phyloP scores from a whole-genome alignment of 345 rosid species.

The Bruguiera sexangula region DNA sequence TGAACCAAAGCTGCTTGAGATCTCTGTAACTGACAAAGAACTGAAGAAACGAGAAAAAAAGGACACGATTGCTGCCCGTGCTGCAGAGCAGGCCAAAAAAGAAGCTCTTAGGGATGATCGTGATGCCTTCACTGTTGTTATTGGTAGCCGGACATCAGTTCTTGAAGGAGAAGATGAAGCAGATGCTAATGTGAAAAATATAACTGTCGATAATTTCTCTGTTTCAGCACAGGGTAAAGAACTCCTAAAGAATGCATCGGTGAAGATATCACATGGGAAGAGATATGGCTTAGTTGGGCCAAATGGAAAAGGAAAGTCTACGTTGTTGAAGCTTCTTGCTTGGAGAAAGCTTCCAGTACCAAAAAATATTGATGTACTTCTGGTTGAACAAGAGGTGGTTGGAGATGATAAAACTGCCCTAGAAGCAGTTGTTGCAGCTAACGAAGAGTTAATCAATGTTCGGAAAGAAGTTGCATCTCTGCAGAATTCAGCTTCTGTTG shows the following conservation, averaged over 20 bases:
- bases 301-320: conserved; percentile 95
- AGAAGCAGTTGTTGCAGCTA: conserved; percentile 86
- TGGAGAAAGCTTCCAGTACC: conserved; percentile 99
- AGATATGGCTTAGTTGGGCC: conserved; percentile 97
- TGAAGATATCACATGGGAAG: conserved; percentile 91
- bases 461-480: conserved; percentile 63
- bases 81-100: conserved; percentile 51
- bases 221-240: conserved; percentile 95
- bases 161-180: conserved; percentile 88
- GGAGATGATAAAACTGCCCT: conserved; percentile 87
- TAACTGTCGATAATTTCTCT: conserved; percentile 77
- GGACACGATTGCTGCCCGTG: conserved; percentile 53
- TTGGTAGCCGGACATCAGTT: conserved; percentile 78
- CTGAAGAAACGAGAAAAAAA: conserved; percentile 79
- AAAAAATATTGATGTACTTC: conserved; percentile 86
- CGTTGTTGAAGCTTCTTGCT: conserved; percentile 84
- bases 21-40: conserved; percentile 63
- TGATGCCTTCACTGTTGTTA: conserved; percentile 94
- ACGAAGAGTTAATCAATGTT: conserved; percentile 68
- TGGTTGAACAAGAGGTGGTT: conserved; percentile 91
- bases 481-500: conserved; percentile 41
- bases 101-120: conserved; percentile 90
- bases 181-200: conserved; percentile 89
- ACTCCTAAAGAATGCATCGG: conserved; percentile 76
- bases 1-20: conserved; percentile 50